Conservation (phyloP, 257 asterid genomes). For the Paulownia fortunei region DNA sequence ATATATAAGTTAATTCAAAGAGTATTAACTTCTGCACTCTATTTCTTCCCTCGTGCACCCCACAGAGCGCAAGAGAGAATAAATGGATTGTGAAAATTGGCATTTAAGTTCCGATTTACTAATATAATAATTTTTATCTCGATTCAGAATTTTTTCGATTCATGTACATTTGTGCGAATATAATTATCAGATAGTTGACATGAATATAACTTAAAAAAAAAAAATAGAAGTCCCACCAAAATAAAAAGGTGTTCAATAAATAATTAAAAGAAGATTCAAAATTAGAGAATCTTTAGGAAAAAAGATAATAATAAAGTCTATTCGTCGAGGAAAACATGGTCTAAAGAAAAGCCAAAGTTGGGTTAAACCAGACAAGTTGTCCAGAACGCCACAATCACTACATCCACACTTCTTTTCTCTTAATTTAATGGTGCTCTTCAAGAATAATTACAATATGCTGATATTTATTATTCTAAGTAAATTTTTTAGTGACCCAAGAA, state of each 20-base stretch:
- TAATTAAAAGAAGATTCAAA: background rate
- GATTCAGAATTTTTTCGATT: background rate
- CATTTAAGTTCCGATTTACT: no score
- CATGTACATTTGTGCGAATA: background rate
- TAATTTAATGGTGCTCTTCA: background rate
- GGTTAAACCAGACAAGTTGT: background rate
- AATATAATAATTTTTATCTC: no score
- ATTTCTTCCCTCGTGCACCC: no score
- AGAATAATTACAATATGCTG: background rate
- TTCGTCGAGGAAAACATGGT: background rate
- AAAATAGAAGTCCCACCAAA: background rate
- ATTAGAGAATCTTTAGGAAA: background rate
- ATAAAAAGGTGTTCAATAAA: background rate
- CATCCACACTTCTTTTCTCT: background rate
- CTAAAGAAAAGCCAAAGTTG: background rate
- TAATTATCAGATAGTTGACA: background rate
- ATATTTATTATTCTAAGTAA: background rate
- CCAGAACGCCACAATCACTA: background rate
- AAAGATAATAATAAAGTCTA: background rate
- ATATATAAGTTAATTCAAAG: no score
- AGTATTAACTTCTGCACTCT: no score
- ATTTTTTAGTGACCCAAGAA: background rate
- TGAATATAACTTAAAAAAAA: no score
- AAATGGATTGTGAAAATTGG: no score
- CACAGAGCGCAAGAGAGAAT: no score